These are phyloP conservation scores for Scedosporium minutisporum DNA, from an alignment of 2,329 filamentous ascomycete genomes.

Conservation along the genomic window DNA sequence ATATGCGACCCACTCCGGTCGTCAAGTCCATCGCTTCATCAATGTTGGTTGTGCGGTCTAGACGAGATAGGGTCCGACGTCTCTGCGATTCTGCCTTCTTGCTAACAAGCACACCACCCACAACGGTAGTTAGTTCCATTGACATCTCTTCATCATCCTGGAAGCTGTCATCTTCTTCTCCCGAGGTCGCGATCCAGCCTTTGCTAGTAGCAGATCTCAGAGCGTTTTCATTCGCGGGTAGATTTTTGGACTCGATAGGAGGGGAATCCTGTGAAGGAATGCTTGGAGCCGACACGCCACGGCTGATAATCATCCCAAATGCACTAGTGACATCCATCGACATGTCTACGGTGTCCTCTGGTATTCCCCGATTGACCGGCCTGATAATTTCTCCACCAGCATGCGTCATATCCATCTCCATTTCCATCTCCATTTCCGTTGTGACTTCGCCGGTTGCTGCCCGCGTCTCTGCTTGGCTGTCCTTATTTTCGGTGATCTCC, in stretches of 20 bases:
- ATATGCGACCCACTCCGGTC: neutral
- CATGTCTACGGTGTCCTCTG: slow-evolving; percentile 53
- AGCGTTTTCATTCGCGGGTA: neutral
- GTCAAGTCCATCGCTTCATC: slow-evolving; percentile 12
- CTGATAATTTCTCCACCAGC: slow-evolving; percentile 45
- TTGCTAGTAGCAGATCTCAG: slow-evolving; percentile 82
- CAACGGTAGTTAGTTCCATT: slow-evolving; percentile 65
- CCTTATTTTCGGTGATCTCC: neutral
- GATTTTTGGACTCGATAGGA: neutral
- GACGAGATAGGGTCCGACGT: slow-evolving; percentile 15
- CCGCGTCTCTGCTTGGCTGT: slow-evolving; percentile 22
- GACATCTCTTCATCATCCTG: slow-evolving; percentile 59
- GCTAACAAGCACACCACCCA: slow-evolving; percentile 42
- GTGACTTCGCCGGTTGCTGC: slow-evolving; percentile 27
- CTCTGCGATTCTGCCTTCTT: slow-evolving; percentile 16
- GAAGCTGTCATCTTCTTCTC: slow-evolving; percentile 23
- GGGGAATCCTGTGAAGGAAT: neutral
- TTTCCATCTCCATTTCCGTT: slow-evolving; percentile 35
- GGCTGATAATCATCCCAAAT: slow-evolving; percentile 66
- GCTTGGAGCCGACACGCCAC: slow-evolving; percentile 10
- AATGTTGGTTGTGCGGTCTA: slow-evolving; percentile 14
- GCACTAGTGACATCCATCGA: slow-evolving; percentile 91
- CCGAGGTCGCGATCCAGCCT: slow-evolving; percentile 51
- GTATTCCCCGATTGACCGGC: slow-evolving; percentile 15
- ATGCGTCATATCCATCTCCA: slow-evolving; percentile 50